Evolutionary conservation across 148 eudicot genomes (phyloP).

Genomic region (Amaranthus hypochondriacus): DNA sequence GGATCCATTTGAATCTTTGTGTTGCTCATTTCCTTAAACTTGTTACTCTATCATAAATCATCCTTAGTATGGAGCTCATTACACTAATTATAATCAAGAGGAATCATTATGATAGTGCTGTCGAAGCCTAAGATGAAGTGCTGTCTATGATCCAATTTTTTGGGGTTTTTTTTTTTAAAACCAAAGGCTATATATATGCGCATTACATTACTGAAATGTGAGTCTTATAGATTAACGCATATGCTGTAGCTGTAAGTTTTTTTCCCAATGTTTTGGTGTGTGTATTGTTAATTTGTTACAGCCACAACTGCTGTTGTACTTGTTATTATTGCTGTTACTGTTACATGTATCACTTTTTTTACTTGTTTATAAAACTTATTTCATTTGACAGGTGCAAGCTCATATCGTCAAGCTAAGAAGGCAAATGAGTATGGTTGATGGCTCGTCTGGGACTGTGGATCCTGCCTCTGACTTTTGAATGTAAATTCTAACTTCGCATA

Average conservation of each 20-base stretch:
- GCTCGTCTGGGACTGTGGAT: conserved; percentile 37
- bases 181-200: no score
- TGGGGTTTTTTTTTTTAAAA: no score
- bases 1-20: neutral
- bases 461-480: conserved; percentile 34
- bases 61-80: neutral
- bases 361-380: neutral
- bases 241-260: no score
- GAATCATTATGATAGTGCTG: no score
- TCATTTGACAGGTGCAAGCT: conserved; percentile 59
- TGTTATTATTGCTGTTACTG: neutral
- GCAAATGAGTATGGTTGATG: conserved; percentile 48
- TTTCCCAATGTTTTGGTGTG: no score
- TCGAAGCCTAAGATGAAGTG: no score
- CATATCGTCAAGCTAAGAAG: conserved; percentile 62
- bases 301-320: neutral
- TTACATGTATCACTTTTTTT: neutral
- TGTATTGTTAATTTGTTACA: no score
- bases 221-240: no score
- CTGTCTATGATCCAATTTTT: no score
- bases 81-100: neutral
- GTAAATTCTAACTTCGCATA: conserved; percentile 11
- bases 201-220: no score
- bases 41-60: neutral
- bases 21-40: neutral